Percentiles rank a stretch among this genome's conserved stretches.
Conservation (phyloP, 805 yeast genomes). For the Sporopachydermia lactativora region DNA sequence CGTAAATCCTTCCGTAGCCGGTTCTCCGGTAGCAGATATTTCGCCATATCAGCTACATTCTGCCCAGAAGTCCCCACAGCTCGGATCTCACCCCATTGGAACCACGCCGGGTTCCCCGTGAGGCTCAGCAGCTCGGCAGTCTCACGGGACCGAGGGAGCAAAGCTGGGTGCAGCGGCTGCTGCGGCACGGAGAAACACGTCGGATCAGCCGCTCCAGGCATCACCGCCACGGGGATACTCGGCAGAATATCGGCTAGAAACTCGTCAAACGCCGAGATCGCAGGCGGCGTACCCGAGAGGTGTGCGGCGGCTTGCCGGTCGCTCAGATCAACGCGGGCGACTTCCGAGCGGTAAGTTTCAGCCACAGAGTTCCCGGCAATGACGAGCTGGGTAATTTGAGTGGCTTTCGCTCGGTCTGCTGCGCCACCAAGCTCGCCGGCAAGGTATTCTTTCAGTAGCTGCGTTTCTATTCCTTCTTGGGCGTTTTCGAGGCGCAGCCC, state of each 20-base stretch:
- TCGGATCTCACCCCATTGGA: slow-evolving; percentile 40
- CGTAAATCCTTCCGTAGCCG: slow-evolving; percentile 18
- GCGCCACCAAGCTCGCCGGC: slow-evolving; percentile 49
- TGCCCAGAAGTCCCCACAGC: slow-evolving; percentile 76
- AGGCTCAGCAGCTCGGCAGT: slow-evolving; percentile 21
- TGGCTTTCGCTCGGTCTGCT: slow-evolving; percentile 11
- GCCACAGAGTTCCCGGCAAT: slow-evolving; percentile 63
- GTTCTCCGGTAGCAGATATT: slow-evolving; percentile 37
- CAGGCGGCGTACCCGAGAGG: not conserved
- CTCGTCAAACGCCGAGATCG: slow-evolving; percentile 34
- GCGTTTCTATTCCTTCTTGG: slow-evolving; percentile 29
- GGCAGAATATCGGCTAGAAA: slow-evolving; percentile 41
- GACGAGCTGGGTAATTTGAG: slow-evolving; percentile 33
- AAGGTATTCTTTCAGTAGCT: slow-evolving; percentile 53
- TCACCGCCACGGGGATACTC: slow-evolving; percentile 53
- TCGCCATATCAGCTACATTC: slow-evolving; percentile 61
- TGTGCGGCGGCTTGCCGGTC: not conserved
- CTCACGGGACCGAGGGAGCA: slow-evolving; percentile 36
- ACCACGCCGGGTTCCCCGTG: slow-evolving; percentile 65
- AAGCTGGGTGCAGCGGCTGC: slow-evolving; percentile 71
- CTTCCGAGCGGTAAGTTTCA: slow-evolving; percentile 6
- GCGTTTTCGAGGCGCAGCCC: slow-evolving; percentile 50
- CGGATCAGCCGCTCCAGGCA: slow-evolving; percentile 85
- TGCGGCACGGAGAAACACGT: slow-evolving; percentile 80
- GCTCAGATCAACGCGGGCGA: not conserved